Evolutionary conservation across 1,284 basidiomycete genomes (phyloP), one percentile per base, ranked within the genome.

Genomic region (Malassezia nana): DNA sequence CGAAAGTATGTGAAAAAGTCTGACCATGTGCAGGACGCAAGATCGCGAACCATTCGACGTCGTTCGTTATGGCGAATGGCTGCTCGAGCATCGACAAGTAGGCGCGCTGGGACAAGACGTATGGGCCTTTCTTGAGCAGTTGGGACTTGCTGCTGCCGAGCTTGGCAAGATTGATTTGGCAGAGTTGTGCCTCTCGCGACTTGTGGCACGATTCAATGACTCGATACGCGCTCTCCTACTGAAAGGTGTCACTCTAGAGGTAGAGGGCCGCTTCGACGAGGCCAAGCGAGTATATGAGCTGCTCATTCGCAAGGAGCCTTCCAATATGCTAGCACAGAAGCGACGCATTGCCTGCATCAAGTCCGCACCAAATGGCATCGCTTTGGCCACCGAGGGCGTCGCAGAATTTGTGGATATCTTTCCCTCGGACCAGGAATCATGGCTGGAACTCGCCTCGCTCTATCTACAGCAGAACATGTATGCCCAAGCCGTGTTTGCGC

Each of bases 401-500:
- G 82, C 83, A 18, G 77, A 79, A 29, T 86, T 89, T 69, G 81
- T 96, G 31, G 92, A 96, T 69, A 89, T 84, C 0, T 90, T 92
- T 75, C 96, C 96, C 74, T 82, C 83, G 25, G 92, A 98, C 67
- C 79, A 87, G 0, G 86, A 91, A 62, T 90, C 82, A 4, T 98
- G 92, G 94, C 79, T 89, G 10, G 84, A 94, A 67, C 81, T 98
- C n/a, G 86, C 89, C 0, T 86, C 89, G 62, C 81, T 90, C 6
- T 94, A 98, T 69, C 79, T 83, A 2, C 80, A 82, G 13, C 83
- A 84, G 63, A 82, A 71, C 65, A 78, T 64, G 67, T 87, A 84
- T 72, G 77, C 80, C 2, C 78, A 78, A 60, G 79, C 87, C 2
- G 77, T 88, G 4, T 82, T 85, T 67, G 80, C 86, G 0, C 78